Evolutionary conservation across 2,329 filamentous ascomycete species (phyloP).

Genomic region (Fusarium succisae): DNA sequence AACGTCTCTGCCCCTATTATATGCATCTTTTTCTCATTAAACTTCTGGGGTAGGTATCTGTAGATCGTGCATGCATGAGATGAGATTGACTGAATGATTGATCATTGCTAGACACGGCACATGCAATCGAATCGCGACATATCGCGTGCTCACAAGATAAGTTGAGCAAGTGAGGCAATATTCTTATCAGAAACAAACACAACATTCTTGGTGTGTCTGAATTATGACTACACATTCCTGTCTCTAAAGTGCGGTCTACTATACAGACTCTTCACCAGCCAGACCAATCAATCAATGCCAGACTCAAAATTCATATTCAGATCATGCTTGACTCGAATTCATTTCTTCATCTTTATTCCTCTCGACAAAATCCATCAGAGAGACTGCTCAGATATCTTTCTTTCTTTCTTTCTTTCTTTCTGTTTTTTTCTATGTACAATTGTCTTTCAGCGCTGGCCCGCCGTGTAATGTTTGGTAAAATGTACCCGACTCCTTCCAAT

Average conservation of each 20-base stretch:
- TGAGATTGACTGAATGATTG: not conserved
- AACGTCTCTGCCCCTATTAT: not conserved
- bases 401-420: not conserved
- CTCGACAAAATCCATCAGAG: constrained; percentile 17
- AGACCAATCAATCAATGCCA: not conserved
- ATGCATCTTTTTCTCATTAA: not conserved
- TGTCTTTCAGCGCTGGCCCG: constrained; percentile 41
- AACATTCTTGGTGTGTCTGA: not conserved
- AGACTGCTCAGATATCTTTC: constrained; percentile 32
- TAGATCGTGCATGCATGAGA: not conserved
- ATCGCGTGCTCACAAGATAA: not conserved
- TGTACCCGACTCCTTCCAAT: constrained; percentile 43
- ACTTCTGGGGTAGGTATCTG: not conserved
- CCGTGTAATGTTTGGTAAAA: constrained; percentile 21
- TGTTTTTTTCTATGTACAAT: constrained; percentile 41
- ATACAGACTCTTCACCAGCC: not conserved
- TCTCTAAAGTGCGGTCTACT: not conserved
- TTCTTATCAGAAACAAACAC: not conserved
- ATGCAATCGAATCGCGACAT: not conserved
- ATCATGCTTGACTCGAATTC: not conserved
- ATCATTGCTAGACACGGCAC: not conserved
- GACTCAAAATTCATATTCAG: not conserved
- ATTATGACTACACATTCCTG: constrained; percentile 11
- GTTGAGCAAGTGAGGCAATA: not conserved
- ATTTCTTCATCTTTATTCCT: constrained; percentile 28